Percentiles rank a stretch among this genome's conserved stretches.
Conservation (phyloP, 2,329 filamentous ascomycete genomes). For the Fusarium clavum region DNA sequence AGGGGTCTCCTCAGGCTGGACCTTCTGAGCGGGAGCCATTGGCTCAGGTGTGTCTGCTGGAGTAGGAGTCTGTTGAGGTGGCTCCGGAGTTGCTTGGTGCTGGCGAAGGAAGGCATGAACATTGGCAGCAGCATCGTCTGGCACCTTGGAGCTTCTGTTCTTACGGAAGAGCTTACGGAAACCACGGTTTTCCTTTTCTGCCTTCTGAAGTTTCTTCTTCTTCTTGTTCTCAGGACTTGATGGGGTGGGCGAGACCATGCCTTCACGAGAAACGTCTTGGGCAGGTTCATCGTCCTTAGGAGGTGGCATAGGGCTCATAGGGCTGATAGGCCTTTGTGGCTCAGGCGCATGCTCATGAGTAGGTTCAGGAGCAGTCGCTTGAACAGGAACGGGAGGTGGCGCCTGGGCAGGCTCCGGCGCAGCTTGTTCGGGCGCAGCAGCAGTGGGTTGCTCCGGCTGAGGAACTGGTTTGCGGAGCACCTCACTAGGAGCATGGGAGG, state of each 20-base stretch:
- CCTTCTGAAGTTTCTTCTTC: slow-evolving; percentile 67
- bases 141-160: slow-evolving; percentile 68
- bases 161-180: slow-evolving; percentile 76
- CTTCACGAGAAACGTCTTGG: slow-evolving; percentile 39
- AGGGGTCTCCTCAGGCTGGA: slow-evolving; percentile 12
- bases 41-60: slow-evolving; percentile 46
- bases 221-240: slow-evolving; percentile 57
- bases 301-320: slow-evolving; percentile 39
- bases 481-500: slow-evolving; percentile 36
- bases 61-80: slow-evolving; percentile 20
- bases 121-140: slow-evolving; percentile 64
- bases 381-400: neutral
- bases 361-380: slow-evolving; percentile 3
- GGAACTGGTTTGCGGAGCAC: slow-evolving; percentile 41
- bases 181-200: slow-evolving; percentile 60
- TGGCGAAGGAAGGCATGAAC: slow-evolving; percentile 63
- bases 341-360: slow-evolving; percentile 16
- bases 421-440: slow-evolving; percentile 9
- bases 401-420: slow-evolving; percentile 15
- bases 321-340: slow-evolving; percentile 21
- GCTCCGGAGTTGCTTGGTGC: slow-evolving; percentile 48
- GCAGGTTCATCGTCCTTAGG: slow-evolving; percentile 42
- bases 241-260: slow-evolving; percentile 43
- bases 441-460: slow-evolving; percentile 1
- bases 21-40: slow-evolving; percentile 32